phyloP scores from a whole-genome alignment of 768 basidiomycete species.

The Suillus subaureus region DNA sequence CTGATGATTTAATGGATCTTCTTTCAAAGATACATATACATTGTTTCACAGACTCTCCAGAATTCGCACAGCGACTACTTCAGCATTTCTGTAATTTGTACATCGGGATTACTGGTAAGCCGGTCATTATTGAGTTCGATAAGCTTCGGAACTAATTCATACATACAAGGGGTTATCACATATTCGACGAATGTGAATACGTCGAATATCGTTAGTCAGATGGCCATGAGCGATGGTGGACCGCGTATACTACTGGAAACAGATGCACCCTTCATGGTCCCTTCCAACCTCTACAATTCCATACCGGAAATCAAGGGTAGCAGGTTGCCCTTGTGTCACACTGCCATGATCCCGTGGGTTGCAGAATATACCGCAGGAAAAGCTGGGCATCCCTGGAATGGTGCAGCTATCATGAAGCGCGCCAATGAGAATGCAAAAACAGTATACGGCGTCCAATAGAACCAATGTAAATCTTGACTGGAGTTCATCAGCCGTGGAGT shows the following conservation, averaged over 20 bases:
- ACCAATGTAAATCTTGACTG: constrained; percentile 2
- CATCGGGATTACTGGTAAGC: constrained; percentile 76
- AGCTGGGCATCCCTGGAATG: constrained; percentile 47
- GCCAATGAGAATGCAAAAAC: constrained; percentile 64
- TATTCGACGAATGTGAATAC: constrained; percentile 79
- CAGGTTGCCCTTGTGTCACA: constrained; percentile 71
- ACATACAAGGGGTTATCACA: constrained; percentile 67
- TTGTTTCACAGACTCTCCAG: constrained; percentile 84
- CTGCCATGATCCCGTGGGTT: constrained; percentile 85
- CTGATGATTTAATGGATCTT: background rate
- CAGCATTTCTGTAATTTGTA: constrained; percentile 80
- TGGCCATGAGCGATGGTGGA: constrained; percentile 36
- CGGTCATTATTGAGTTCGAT: background rate
- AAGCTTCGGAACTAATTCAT: background rate
- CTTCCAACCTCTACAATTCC: constrained; percentile 66
- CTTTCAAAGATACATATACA: constrained; percentile 74
- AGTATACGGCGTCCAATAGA: constrained; percentile 52
- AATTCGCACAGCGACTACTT: constrained; percentile 69
- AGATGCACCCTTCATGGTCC: constrained; percentile 88
- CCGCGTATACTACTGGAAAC: constrained; percentile 68
- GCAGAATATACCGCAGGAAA: constrained; percentile 69
- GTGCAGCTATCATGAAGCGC: constrained; percentile 58
- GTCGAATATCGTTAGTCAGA: constrained; percentile 59
- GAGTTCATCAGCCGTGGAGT: background rate
- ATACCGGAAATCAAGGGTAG: constrained; percentile 51